Evolutionary conservation across 352 stramenopile genomes (phyloP).

Genomic region (Globisporangium barbulae): DNA sequence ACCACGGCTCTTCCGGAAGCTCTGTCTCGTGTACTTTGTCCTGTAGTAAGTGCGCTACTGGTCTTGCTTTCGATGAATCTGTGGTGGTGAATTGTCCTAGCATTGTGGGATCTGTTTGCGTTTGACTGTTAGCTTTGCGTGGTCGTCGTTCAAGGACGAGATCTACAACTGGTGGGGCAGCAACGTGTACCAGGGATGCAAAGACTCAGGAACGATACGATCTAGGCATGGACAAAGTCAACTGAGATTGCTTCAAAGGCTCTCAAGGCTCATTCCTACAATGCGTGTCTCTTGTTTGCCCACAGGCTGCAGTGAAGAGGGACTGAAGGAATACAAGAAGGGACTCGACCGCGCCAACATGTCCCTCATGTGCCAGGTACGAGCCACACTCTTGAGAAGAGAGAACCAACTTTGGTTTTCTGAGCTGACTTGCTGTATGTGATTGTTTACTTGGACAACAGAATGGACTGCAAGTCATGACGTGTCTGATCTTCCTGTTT

Average conservation of each 20-base stretch:
- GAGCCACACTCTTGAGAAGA: background rate
- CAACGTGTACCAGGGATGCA: slow-evolving; percentile 71
- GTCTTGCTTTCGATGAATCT: background rate
- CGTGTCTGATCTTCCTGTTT: slow-evolving; percentile 54
- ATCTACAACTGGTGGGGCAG: slow-evolving; percentile 73
- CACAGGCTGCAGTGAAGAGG: slow-evolving; percentile 32
- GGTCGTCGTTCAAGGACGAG: slow-evolving; percentile 69
- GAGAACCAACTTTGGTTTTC: no score
- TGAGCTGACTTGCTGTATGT: background rate
- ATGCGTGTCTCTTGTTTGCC: background rate
- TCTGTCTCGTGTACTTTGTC: slow-evolving; percentile 70
- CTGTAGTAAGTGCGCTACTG: slow-evolving; percentile 37
- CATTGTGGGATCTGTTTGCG: background rate
- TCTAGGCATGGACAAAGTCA: background rate
- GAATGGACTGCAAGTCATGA: slow-evolving; percentile 56
- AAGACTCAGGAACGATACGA: slow-evolving; percentile 26
- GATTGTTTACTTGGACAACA: slow-evolving; percentile 15
- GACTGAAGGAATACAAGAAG: slow-evolving; percentile 38
- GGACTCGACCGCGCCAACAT: slow-evolving; percentile 60
- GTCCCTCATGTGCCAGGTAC: slow-evolving; percentile 52
- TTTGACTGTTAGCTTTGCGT: slow-evolving; percentile 44
- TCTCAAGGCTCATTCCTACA: background rate
- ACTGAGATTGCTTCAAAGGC: background rate
- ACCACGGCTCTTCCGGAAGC: slow-evolving; percentile 56
- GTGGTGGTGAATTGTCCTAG: background rate